Base-by-base conservation (phyloP, 176 grass and related monocot genomes). In the Oryza brachyantha region DNA sequence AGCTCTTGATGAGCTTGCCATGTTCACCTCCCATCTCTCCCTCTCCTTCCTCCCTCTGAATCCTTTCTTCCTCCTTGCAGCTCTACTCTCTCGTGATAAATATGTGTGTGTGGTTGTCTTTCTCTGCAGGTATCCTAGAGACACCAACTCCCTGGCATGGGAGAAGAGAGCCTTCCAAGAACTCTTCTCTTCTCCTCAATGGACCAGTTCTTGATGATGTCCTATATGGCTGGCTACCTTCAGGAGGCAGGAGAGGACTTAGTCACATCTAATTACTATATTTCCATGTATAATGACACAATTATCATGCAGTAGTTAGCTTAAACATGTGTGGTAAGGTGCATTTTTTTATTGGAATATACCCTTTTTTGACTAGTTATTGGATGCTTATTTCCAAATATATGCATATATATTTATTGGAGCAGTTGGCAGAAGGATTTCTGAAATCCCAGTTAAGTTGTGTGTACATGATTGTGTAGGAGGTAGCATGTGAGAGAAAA, bases 1-100 rank as follows among this genome's bases (percentile, higher is more conserved):
- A 55, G 85, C 5, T 83, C 83, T 83, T 93, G 46, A 91, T 72
- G 25, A 81, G 77, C 88, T 93, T 93, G 68, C 62, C 72, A 17
- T 80, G 77, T 48, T 85, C 87, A 46, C 70, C 82, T 8, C 74
- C 88, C 91, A 93, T 85, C 26, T 77, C n/a, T 17, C 24, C 22
- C 14, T 36, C 0, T 25, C 57, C 31, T 32, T 58, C 46, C 35
- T 17, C 21, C 59, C 9, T 39, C 21, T 55, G 45, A 70, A 50
- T 6, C 5, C 19, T 16, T 84, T 64, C 79, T 66, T 32, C 12
- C 81, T 62, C 21, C 5, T 43, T 66, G 55, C 41, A 64, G 31
- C 13, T 63, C 40, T 9, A 19, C 16, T 0, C 22, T 28, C 70
- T 57, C 13, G 35, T 14, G 81, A 71, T 41, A 57, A 70, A 57